Percentiles rank a stretch among this genome's conserved stretches.
These are phyloP conservation scores for Pachysandra terminalis DNA, from an alignment of 164 flowering plant genomes.

Conservation along the genomic window DNA sequence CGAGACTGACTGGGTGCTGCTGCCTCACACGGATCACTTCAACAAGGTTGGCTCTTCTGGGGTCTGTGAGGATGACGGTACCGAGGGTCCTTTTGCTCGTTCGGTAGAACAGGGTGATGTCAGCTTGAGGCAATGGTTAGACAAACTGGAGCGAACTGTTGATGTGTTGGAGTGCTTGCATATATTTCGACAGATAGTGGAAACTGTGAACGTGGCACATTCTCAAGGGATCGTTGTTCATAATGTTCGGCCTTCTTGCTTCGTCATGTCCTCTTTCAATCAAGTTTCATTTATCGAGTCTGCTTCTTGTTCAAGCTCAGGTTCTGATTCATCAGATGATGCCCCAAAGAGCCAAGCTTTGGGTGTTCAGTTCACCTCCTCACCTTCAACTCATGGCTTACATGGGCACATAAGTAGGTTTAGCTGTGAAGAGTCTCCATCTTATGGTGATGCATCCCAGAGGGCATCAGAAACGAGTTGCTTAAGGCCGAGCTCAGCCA, in stretches of 20 bases:
- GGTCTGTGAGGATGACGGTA: conserved; percentile 39
- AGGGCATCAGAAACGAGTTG: conserved; percentile 44
- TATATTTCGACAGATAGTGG: conserved; percentile 83
- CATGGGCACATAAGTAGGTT: conserved; percentile 18
- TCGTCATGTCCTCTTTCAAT: conserved; percentile 86
- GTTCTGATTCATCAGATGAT: conserved; percentile 69
- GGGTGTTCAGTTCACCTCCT: conserved; percentile 31
- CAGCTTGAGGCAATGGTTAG: conserved; percentile 94
- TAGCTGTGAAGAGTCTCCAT: conserved; percentile 23
- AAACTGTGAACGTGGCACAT: conserved; percentile 79
- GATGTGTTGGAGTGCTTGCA: conserved; percentile 80
- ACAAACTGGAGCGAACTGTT: conserved; percentile 63
- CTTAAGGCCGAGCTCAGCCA: conserved; percentile 44
- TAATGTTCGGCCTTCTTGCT: conserved; percentile 94
- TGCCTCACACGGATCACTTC: conserved; percentile 27
- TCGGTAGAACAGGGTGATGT: conserved; percentile 55
- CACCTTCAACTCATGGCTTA: conserved; percentile 26
- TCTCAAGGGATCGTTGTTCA: conserved; percentile 80
- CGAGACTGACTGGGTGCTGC: conserved; percentile 22
- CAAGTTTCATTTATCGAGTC: conserved; percentile 91
- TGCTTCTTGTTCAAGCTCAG: conserved; percentile 89
- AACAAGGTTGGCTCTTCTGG: conserved; percentile 43
- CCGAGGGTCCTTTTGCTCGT: conserved; percentile 20
- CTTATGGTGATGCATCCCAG: conserved; percentile 24
- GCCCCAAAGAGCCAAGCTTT: conserved; percentile 31